phyloP scores from a whole-genome alignment of 2,329 filamentous ascomycete genomes.

The Ophiosphaerella narmari region DNA sequence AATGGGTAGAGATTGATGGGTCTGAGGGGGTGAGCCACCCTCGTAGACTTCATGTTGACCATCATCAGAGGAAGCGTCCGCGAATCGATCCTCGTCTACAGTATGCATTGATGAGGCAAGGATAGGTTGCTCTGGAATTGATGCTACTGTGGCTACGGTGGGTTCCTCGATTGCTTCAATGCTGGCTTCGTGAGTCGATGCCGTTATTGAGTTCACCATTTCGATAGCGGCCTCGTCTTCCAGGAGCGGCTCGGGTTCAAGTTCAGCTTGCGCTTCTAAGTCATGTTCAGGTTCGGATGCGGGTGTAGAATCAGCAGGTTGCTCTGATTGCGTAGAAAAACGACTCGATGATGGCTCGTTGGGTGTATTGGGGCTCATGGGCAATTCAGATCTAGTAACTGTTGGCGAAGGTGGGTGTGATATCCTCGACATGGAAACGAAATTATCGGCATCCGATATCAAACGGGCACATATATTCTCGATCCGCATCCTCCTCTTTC shows the following conservation, averaged over 20 bases:
- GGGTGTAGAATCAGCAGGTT: not conserved
- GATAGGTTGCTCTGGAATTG: conserved; percentile 6
- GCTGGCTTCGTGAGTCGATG: conserved; percentile 2
- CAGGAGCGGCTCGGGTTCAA: not conserved
- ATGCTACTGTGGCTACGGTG: conserved; percentile 1
- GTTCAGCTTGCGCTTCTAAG: not conserved
- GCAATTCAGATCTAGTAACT: conserved; percentile 52
- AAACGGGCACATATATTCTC: conserved; percentile 67
- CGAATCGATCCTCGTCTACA: conserved; percentile 48
- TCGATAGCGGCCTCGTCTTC: conserved; percentile 1
- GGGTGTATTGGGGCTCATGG: conserved; percentile 19
- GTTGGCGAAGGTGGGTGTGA: conserved; percentile 64
- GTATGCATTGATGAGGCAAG: conserved; percentile 37
- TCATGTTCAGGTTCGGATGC: too few relatives aligned
- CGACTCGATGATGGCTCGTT: conserved; percentile 25
- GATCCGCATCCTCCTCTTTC: conserved; percentile 68
- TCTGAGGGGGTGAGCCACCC: conserved; percentile 8
- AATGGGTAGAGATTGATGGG: conserved; percentile 10
- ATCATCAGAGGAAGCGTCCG: conserved; percentile 48
- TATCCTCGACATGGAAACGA: conserved; percentile 63
- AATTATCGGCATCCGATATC: conserved; percentile 70
- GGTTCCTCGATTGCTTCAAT: conserved; percentile 2
- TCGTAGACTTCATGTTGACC: conserved; percentile 22
- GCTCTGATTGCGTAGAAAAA: conserved; percentile 5
- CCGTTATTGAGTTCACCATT: conserved; percentile 1